A percentile compares a stretch with the other conserved stretches of the same genome.
phyloP scores from a whole-genome alignment of 1,139 yeast species.

The Saccharomyces hybrid region DNA sequence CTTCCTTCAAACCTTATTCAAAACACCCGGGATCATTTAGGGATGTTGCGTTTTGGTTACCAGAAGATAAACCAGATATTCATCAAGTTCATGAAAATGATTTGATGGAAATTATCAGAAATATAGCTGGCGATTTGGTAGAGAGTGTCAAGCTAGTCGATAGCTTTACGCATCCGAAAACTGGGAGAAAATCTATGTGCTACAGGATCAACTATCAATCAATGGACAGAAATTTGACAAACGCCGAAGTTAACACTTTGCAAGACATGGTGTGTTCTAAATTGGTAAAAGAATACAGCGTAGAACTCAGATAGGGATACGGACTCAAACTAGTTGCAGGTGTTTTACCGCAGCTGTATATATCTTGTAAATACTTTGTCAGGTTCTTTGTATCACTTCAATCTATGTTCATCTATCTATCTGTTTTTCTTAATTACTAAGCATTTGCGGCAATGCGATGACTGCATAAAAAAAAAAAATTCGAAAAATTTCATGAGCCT shows the following conservation, averaged over 20 bases:
- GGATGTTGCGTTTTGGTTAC: constrained; percentile 90
- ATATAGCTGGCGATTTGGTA: constrained; percentile 77
- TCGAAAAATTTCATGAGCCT: not conserved
- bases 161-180: constrained; percentile 78
- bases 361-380: constrained; percentile 6
- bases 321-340: not conserved
- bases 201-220: constrained; percentile 89
- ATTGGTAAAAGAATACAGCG: constrained; percentile 44
- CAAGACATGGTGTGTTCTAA: constrained; percentile 57
- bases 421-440: constrained; percentile 48
- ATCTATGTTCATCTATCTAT: constrained; percentile 42
- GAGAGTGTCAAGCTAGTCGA: constrained; percentile 79
- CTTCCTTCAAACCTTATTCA: constrained; percentile 79
- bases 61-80: constrained; percentile 31
- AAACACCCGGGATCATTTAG: constrained; percentile 81
- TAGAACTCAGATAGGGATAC: constrained; percentile 48
- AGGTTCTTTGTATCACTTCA: not conserved
- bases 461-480: constrained; percentile 3
- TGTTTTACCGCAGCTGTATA: not conserved
- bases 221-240: constrained; percentile 87
- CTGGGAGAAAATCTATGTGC: constrained; percentile 69
- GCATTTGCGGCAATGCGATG: constrained; percentile 48
- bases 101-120: constrained; percentile 85
- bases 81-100: constrained; percentile 69
- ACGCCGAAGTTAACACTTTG: constrained; percentile 64